phyloP scores from a whole-genome alignment of 1,284 basidiomycete genomes.

The Papiliotrema terrestris region DNA sequence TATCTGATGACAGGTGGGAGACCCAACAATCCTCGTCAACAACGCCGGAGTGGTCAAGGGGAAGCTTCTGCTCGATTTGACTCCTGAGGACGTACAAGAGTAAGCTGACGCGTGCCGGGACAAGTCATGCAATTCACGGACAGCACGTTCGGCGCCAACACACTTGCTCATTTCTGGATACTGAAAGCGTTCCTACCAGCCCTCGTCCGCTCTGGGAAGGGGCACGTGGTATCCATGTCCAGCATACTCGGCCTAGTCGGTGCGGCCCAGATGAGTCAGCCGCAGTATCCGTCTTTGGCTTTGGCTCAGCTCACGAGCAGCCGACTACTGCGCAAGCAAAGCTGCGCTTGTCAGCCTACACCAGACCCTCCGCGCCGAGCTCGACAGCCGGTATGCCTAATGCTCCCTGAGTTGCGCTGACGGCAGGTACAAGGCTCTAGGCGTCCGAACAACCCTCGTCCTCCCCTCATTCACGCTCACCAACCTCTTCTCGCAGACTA shows the following conservation, averaged over 20 bases:
- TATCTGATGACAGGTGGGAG: slow-evolving; percentile 62
- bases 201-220: slow-evolving; percentile 71
- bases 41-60: slow-evolving; percentile 95
- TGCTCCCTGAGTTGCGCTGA: slow-evolving; percentile 1
- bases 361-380: slow-evolving; percentile 75
- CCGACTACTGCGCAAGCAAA: slow-evolving; percentile 85
- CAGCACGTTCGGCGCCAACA: slow-evolving; percentile 88
- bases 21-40: slow-evolving; percentile 87
- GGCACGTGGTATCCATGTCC: slow-evolving; percentile 84
- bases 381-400: slow-evolving; percentile 61
- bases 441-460: slow-evolving; percentile 75
- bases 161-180: slow-evolving; percentile 83
- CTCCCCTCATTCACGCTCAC: slow-evolving; percentile 72
- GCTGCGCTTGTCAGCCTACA: slow-evolving; percentile 72
- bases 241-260: slow-evolving; percentile 75
- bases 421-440: slow-evolving; percentile 63
- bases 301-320: slow-evolving; percentile 49
- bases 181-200: slow-evolving; percentile 88
- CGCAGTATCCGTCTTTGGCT: not conserved
- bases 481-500: slow-evolving; percentile 63
- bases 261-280: slow-evolving; percentile 73
- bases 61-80: slow-evolving; percentile 74
- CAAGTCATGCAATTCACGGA: not conserved
- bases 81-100: slow-evolving; percentile 73
- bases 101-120: slow-evolving; percentile 34